phyloP scores from a whole-genome alignment of 2,329 filamentous ascomycete species.

The Sarocladium oryzae region DNA sequence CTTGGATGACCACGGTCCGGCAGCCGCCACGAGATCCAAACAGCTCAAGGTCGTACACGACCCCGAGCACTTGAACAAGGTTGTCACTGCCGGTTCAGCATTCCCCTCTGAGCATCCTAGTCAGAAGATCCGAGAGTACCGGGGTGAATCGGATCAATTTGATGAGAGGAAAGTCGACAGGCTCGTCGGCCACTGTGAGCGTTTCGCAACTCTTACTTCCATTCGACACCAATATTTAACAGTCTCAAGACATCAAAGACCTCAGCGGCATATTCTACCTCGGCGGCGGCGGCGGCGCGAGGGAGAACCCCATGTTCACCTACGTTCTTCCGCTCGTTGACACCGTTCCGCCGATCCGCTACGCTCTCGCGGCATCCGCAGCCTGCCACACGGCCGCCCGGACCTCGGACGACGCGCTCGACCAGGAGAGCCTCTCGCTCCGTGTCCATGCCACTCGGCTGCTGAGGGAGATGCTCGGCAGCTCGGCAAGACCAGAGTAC shows the following conservation, averaged over 20 bases:
- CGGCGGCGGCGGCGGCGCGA: neutral
- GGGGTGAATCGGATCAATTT: neutral
- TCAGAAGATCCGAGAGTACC: too few species aligned
- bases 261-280: slow-evolving; percentile 11
- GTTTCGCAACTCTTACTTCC: neutral
- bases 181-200: neutral
- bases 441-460: slow-evolving; percentile 7
- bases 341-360: slow-evolving; percentile 5
- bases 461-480: neutral
- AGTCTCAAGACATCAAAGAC: slow-evolving; percentile 5
- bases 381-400: slow-evolving; percentile 8
- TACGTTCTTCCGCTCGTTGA: slow-evolving; percentile 10
- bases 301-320: slow-evolving; percentile 8
- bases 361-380: slow-evolving; percentile 7
- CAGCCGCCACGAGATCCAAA: neutral
- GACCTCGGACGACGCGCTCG: neutral
- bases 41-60: neutral
- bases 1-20: neutral
- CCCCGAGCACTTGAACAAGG: neutral
- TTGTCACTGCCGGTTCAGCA: neutral
- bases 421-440: slow-evolving; percentile 4
- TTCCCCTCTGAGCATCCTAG: neutral
- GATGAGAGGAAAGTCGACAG: neutral
- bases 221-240: neutral
- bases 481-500: neutral